These are phyloP conservation scores for Aulographum hederae DNA, from an alignment of 2,329 filamentous ascomycete species.

Conservation along the genomic window DNA sequence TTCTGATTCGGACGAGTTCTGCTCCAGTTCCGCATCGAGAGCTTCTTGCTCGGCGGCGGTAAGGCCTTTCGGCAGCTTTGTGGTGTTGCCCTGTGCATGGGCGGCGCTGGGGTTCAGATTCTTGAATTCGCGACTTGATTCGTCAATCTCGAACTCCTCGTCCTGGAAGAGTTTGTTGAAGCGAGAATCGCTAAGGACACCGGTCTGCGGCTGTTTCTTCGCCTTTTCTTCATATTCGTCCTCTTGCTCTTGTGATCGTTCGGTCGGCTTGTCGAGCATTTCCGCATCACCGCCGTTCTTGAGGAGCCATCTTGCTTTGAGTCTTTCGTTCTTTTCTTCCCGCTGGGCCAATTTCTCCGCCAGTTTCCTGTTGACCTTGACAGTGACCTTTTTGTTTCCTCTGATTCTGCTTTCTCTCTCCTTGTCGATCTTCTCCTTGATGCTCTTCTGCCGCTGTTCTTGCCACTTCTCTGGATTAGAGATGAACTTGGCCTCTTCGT, in stretches of 20 bases:
- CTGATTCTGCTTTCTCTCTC: slow-evolving; percentile 89
- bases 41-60: slow-evolving; percentile 43
- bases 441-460: slow-evolving; percentile 74
- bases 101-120: slow-evolving; percentile 76
- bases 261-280: slow-evolving; percentile 12
- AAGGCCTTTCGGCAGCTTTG: slow-evolving; percentile 28
- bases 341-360: slow-evolving; percentile 46
- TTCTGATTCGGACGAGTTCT: slow-evolving; percentile 13
- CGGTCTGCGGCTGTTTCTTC: slow-evolving; percentile 34
- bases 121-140: slow-evolving; percentile 71
- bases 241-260: slow-evolving; percentile 5
- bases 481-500: slow-evolving; percentile 86
- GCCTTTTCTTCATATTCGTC: slow-evolving; percentile 7
- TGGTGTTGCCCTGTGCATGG: slow-evolving; percentile 3
- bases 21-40: slow-evolving; percentile 22
- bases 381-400: slow-evolving; percentile 72
- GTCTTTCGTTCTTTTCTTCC: slow-evolving; percentile 45
- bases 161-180: slow-evolving; percentile 84
- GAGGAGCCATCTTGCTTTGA: slow-evolving; percentile 29
- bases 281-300: slow-evolving; percentile 40
- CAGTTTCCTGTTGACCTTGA: slow-evolving; percentile 73
- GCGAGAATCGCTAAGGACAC: slow-evolving; percentile 65
- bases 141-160: slow-evolving; percentile 82
- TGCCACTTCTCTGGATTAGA: slow-evolving; percentile 89
- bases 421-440: slow-evolving; percentile 92